Evolutionary conservation across 768 basidiomycete genomes (phyloP).

Genomic region (Xerocomellus intermedius): DNA sequence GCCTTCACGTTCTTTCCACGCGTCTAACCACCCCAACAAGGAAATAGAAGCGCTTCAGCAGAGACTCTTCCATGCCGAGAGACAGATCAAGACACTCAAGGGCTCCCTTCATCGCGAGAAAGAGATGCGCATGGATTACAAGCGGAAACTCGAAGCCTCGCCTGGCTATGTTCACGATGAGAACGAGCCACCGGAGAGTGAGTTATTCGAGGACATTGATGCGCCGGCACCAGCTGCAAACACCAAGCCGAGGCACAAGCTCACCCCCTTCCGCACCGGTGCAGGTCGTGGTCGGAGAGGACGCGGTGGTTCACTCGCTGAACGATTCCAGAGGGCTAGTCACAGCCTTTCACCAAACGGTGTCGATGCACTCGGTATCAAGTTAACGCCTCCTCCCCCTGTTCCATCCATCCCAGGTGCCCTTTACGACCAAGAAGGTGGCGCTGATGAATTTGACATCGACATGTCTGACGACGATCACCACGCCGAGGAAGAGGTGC

Average conservation of each 20-base stretch:
- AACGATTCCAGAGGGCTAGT: conserved; percentile 60
- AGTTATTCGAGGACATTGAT: conserved; percentile 48
- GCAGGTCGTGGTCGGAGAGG: conserved; percentile 49
- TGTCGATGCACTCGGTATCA: conserved; percentile 18
- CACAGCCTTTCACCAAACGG: conserved; percentile 49
- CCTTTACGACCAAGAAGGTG: conserved; percentile 24
- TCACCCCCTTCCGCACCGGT: conserved; percentile 55
- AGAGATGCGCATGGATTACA: conserved; percentile 70
- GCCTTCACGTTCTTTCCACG: conserved; percentile 58
- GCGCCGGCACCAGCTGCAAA: conserved; percentile 31
- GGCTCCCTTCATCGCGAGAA: conserved; percentile 80
- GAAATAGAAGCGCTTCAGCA: conserved; percentile 83
- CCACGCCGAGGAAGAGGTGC: conserved; percentile 25
- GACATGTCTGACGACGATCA: conserved; percentile 25
- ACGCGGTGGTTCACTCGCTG: conserved; percentile 56
- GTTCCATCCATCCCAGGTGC: conserved; percentile 35
- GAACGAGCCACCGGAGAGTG: conserved; percentile 40
- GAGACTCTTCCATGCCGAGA: conserved; percentile 79
- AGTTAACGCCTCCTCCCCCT: conserved; percentile 29
- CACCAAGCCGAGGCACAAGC: conserved; percentile 38
- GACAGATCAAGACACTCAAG: conserved; percentile 81
- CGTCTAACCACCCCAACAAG: conserved; percentile 71
- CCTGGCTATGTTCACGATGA: conserved; percentile 37
- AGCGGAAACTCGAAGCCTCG: conserved; percentile 49
- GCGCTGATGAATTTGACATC: conserved; percentile 19